Evolutionary conservation across 352 stramenopile genomes (phyloP).

Genomic region (Phytophthora kernoviae): DNA sequence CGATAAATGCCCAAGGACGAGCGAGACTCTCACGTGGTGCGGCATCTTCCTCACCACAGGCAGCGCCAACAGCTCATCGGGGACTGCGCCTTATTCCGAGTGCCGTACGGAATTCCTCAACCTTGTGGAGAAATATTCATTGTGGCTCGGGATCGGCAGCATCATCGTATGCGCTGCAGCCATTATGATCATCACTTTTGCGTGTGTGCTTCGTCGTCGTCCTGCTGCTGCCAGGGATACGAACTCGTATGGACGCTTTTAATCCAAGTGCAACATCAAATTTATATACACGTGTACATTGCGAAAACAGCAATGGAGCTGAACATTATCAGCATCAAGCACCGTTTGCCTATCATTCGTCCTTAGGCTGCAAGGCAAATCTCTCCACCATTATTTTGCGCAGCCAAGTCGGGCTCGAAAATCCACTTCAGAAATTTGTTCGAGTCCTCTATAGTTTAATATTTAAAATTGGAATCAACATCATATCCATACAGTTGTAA

Average conservation of each 20-base stretch:
- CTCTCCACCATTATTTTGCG: background rate
- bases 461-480: too few relatives aligned
- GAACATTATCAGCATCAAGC: background rate
- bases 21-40: conserved; percentile 60
- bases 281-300: background rate
- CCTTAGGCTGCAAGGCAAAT: background rate
- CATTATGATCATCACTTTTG: conserved; percentile 53
- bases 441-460: background rate
- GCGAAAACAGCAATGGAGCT: background rate
- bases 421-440: background rate
- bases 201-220: conserved; percentile 46
- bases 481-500: background rate
- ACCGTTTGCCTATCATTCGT: too few relatives aligned
- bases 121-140: conserved; percentile 45
- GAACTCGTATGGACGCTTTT: conserved; percentile 29
- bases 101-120: conserved; percentile 56
- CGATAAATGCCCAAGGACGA: conserved; percentile 67
- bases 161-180: conserved; percentile 44
- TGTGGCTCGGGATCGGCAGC: conserved; percentile 45
- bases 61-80: conserved; percentile 25
- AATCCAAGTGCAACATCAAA: conserved; percentile 14
- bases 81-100: conserved; percentile 53
- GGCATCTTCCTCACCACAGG: conserved; percentile 51
- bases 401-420: background rate
- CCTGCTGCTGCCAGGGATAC: conserved; percentile 10